These are phyloP conservation scores for Apophysomyces sp. DNA, from an alignment of 371 early-diverging fungal species.

Conservation along the genomic window DNA sequence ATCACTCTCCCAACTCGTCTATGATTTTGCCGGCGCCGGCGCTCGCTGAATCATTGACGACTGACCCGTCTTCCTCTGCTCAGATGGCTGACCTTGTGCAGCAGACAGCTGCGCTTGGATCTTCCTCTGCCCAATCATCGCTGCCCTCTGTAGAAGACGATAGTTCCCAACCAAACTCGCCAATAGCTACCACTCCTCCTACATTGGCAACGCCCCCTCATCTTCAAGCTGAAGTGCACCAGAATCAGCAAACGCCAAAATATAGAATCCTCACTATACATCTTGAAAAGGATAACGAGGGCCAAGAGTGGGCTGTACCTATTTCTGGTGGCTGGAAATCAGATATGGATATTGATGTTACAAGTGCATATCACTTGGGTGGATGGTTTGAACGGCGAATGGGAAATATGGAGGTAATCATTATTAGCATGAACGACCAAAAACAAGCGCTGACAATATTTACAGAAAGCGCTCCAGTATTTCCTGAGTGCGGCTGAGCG, in stretches of 20 bases:
- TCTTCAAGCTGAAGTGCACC: background rate
- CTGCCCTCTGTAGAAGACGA: slow-evolving; percentile 32
- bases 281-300: slow-evolving; percentile 45
- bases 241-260: slow-evolving; percentile 19
- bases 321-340: slow-evolving; percentile 27
- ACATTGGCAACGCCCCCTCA: slow-evolving; percentile 19
- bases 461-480: slow-evolving; percentile 40
- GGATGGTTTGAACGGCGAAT: slow-evolving; percentile 46
- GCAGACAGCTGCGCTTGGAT: slow-evolving; percentile 31
- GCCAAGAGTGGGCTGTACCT: slow-evolving; percentile 29
- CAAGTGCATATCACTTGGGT: slow-evolving; percentile 47
- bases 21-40: slow-evolving; percentile 45
- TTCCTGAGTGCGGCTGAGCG: slow-evolving; percentile 43
- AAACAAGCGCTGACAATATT: background rate
- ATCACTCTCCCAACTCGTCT: slow-evolving; percentile 50
- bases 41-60: slow-evolving; percentile 27
- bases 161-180: slow-evolving; percentile 31
- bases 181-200: slow-evolving; percentile 26
- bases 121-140: slow-evolving; percentile 25
- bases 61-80: slow-evolving; percentile 12
- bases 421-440: background rate
- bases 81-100: slow-evolving; percentile 37
- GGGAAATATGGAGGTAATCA: slow-evolving; percentile 38
- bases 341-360: slow-evolving; percentile 41
- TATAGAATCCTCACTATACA: slow-evolving; percentile 51